Base-by-base conservation (phyloP, 225 moss, liverwort and hornwort species). In the Polytrichum formosum region DNA sequence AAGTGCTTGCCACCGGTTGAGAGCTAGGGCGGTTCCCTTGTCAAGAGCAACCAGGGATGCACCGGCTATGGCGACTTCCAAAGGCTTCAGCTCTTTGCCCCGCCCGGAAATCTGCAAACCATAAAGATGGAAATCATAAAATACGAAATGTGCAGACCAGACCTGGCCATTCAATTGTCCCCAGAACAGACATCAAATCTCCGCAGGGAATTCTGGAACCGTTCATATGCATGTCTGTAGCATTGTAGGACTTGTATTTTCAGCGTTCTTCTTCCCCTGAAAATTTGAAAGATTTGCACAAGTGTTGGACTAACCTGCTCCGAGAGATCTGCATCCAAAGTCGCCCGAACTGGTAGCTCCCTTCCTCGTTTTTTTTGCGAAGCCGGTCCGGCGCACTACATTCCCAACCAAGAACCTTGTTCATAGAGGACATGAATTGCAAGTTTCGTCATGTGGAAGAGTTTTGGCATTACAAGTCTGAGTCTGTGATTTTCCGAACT, bases 241-340 rank as follows among this genome's bases (percentile, higher is more conserved):
- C 10, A 13, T 46, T 46, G 13, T 46, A 46, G 46, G 2, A 22
- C 25, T 22, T 20, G 22, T 67, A 18, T 63, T 63, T 27, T 9
- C 62, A 5, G 17, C 27, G 16, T 23, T 2, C 65, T 66, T 18
- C 33, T 20, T 19, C 33, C 18, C 33, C 33, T 66, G 1, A 10
- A 21, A 28, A 31, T 19, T 7, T 58, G 18, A 67, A 35, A 35
- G 7, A 22, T 22, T 7, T 19, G 30, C 53, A 26, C 7, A 26
- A 26, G 6, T n/a, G 6, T 7, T 18, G 8, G 7, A 37, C 5
- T 72, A 78, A 87, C 87, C 83, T 88, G 80, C 27, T 88, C 85
- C 2, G 88, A 85, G 63, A 88, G 85, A 65, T 88, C 85, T 69
- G 85, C 82, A 26, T 88, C 88, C 61, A 78, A 76, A 55, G 76